These are phyloP conservation scores for Angomonas desouzai DNA, from an alignment of 208 protist genomes.

Conservation along the genomic window DNA sequence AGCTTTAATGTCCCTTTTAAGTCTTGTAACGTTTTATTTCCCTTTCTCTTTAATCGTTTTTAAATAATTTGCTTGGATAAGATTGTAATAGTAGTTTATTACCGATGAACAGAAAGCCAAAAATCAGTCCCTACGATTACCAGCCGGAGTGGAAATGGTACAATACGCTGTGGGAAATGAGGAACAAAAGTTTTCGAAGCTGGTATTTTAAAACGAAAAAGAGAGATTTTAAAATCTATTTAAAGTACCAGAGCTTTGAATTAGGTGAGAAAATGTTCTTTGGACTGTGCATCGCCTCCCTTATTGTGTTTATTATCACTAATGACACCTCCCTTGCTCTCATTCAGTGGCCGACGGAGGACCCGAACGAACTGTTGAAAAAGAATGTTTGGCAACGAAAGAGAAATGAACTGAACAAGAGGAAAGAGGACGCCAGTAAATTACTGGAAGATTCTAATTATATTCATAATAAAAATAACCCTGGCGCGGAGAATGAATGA, in stretches of 20 bases:
- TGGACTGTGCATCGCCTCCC: slow-evolving; percentile 31
- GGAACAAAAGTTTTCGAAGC: slow-evolving; percentile 51
- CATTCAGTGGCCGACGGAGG: slow-evolving; percentile 71
- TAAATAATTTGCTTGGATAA: not conserved
- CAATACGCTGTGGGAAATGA: slow-evolving; percentile 64
- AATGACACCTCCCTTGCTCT: slow-evolving; percentile 40
- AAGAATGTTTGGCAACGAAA: slow-evolving; percentile 58
- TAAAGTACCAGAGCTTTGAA: slow-evolving; percentile 71
- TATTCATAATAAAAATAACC: slow-evolving; percentile 63
- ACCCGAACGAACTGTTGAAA: slow-evolving; percentile 75
- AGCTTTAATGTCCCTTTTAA: no score
- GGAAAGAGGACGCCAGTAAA: slow-evolving; percentile 67
- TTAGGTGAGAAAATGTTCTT: slow-evolving; percentile 42
- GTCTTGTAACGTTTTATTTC: not conserved
- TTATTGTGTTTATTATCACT: slow-evolving; percentile 45
- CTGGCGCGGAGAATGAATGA: slow-evolving; percentile 8
- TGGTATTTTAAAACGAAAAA: slow-evolving; percentile 47
- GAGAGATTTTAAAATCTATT: slow-evolving; percentile 46
- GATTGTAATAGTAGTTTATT: not conserved
- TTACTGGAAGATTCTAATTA: slow-evolving; percentile 74
- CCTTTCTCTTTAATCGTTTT: not conserved
- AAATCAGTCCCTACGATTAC: slow-evolving; percentile 37
- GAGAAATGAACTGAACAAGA: slow-evolving; percentile 52
- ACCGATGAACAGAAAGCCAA: not conserved
- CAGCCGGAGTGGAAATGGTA: slow-evolving; percentile 67